Conservation (phyloP, 2,329 filamentous ascomycete species). For the Passalora sequoiae region DNA sequence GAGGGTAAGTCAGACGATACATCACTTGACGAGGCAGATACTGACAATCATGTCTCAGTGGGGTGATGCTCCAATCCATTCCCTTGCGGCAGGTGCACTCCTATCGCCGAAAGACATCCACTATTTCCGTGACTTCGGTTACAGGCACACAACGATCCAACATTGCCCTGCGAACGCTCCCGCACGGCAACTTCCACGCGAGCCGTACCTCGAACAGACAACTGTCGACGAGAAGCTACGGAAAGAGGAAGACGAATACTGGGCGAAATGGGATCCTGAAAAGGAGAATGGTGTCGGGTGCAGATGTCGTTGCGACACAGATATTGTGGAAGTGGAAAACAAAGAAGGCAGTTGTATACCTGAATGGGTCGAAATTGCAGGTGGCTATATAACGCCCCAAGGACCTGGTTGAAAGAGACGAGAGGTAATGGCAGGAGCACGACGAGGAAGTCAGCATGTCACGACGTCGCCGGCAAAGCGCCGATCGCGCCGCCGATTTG, state of each 20-base stretch:
- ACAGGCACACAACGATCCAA: conserved; percentile 97
- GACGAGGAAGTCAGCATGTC: not conserved
- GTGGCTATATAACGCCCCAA: conserved; percentile 62
- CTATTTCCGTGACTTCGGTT: conserved; percentile 98
- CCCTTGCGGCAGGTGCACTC: conserved; percentile 85
- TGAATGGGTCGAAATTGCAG: conserved; percentile 96
- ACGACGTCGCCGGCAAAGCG: not conserved
- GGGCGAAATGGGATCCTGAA: conserved; percentile 77
- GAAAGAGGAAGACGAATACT: conserved; percentile 91
- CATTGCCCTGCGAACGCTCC: conserved; percentile 97
- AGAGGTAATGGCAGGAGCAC: conserved; percentile 7
- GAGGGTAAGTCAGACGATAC: conserved; percentile 56
- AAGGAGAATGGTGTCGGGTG: conserved; percentile 97
- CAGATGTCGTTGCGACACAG: conserved; percentile 92
- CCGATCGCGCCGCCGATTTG: conserved; percentile 1
- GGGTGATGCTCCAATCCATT: conserved; percentile 98
- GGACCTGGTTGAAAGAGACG: conserved; percentile 17
- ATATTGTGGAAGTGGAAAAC: conserved; percentile 95
- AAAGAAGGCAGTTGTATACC: conserved; percentile 92
- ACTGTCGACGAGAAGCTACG: conserved; percentile 64
- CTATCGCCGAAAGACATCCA: conserved; percentile 80
- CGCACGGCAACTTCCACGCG: conserved; percentile 72
- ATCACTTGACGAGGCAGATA: not conserved
- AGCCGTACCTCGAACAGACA: conserved; percentile 59
- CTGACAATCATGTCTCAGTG: conserved; percentile 61